Conservation (phyloP, 805 yeast species). For the Cyberlindnera bimundalis region DNA sequence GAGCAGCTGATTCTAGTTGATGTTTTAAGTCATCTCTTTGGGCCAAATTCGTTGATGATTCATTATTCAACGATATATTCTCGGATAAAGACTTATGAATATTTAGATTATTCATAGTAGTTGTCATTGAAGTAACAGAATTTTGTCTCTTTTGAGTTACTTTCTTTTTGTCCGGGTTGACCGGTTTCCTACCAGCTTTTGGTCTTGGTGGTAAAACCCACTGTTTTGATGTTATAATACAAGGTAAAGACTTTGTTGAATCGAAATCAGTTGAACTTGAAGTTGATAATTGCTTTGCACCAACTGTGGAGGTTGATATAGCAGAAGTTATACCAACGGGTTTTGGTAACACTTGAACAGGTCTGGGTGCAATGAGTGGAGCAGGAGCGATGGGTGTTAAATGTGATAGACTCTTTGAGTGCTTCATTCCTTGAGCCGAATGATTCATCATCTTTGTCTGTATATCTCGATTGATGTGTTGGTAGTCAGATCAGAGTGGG, state of each 20-base stretch:
- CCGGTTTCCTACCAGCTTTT: conserved; percentile 62
- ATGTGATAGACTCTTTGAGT: conserved; percentile 14
- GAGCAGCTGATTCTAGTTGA: conserved; percentile 40
- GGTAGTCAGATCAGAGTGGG: too few relatives aligned
- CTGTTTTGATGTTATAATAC: conserved; percentile 54
- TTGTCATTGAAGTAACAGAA: conserved; percentile 16
- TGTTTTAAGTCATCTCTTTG: conserved; percentile 15
- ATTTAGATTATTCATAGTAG: conserved; percentile 17
- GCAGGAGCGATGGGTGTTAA: conserved; percentile 22
- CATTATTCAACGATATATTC: conserved; percentile 1
- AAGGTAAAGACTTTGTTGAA: conserved; percentile 8
- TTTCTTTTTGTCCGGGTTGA: conserved; percentile 16
- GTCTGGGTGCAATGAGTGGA: conserved; percentile 20
- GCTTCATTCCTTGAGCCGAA: conserved; percentile 16
- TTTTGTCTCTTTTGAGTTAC: conserved; percentile 9
- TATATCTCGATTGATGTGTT: neutral
- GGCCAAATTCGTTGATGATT: neutral
- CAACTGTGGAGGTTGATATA: neutral
- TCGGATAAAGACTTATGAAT: conserved; percentile 13
- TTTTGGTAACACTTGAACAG: conserved; percentile 23
- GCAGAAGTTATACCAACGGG: conserved; percentile 7
- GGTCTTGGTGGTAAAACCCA: conserved; percentile 89
- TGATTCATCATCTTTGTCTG: conserved; percentile 8
- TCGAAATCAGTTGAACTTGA: conserved; percentile 4
- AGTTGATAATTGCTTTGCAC: conserved; percentile 6